These are phyloP conservation scores for Penicillium griseofulvum DNA, from an alignment of 2,329 filamentous ascomycete species.

Conservation along the genomic window DNA sequence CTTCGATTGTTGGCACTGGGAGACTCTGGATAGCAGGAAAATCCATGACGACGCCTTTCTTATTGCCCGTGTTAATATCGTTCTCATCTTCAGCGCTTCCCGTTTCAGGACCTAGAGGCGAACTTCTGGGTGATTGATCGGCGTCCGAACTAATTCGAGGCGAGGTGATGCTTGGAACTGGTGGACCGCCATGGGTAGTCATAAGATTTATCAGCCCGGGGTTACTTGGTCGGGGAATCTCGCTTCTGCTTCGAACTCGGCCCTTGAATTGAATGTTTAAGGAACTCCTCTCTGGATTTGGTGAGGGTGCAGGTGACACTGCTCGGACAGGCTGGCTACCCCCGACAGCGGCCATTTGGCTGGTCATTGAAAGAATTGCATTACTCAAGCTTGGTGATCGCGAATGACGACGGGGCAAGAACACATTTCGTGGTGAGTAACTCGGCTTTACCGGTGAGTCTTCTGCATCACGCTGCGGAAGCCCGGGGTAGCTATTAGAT, in stretches of 20 bases:
- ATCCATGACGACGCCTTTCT: slow-evolving; percentile 61
- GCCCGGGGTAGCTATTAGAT: slow-evolving; percentile 26
- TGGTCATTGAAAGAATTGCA: slow-evolving; percentile 47
- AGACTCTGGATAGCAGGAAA: slow-evolving; percentile 62
- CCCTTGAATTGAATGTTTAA: slow-evolving; percentile 50
- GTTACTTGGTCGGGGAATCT: slow-evolving; percentile 46
- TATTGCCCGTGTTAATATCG: slow-evolving; percentile 58
- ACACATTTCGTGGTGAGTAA: slow-evolving; percentile 38
- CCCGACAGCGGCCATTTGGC: slow-evolving; percentile 46
- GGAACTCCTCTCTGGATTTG: slow-evolving; percentile 33
- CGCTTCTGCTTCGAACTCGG: slow-evolving; percentile 57
- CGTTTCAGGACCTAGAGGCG: slow-evolving; percentile 15
- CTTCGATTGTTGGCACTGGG: slow-evolving; percentile 69
- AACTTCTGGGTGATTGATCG: slow-evolving; percentile 17
- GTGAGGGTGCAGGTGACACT: slow-evolving; percentile 45
- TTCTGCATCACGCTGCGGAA: slow-evolving; percentile 19
- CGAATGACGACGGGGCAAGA: slow-evolving; percentile 28
- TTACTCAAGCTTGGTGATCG: slow-evolving; percentile 42
- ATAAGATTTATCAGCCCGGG: slow-evolving; percentile 54
- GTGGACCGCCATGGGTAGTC: slow-evolving; percentile 58
- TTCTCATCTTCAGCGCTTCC: slow-evolving; percentile 48
- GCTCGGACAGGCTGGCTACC: slow-evolving; percentile 59
- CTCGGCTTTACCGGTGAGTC: slow-evolving; percentile 31
- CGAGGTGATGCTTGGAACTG: slow-evolving; percentile 55
- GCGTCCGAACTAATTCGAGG: slow-evolving; percentile 23